These are phyloP conservation scores for Pseudogymnoascus sp. DNA, from an alignment of 2,329 filamentous ascomycete species.

Conservation along the genomic window DNA sequence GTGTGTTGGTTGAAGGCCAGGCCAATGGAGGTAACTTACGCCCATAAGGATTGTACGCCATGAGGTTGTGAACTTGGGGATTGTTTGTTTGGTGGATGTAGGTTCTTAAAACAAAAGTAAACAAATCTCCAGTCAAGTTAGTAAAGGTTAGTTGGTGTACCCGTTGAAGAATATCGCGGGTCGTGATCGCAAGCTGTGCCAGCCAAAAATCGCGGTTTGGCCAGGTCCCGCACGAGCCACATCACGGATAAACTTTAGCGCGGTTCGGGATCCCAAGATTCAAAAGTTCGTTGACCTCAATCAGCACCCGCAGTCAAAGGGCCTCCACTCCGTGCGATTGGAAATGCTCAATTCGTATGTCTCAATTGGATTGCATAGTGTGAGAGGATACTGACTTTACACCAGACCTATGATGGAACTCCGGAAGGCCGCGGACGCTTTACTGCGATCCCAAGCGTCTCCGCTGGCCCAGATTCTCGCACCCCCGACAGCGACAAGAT, in stretches of 20 bases:
- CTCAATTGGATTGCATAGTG: background rate
- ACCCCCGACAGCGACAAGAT: slow-evolving; percentile 20
- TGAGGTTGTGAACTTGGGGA: slow-evolving; percentile 12
- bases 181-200: background rate
- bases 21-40: slow-evolving; percentile 18
- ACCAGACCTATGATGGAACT: slow-evolving; percentile 26
- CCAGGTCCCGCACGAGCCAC: slow-evolving; percentile 4
- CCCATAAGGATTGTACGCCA: slow-evolving; percentile 31
- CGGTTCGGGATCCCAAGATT: slow-evolving; percentile 1
- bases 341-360: slow-evolving; percentile 10
- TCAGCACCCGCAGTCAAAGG: slow-evolving; percentile 4
- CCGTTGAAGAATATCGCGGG: background rate
- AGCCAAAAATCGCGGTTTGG: slow-evolving; percentile 4
- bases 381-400: background rate
- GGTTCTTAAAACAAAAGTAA: background rate
- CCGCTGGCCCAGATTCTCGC: slow-evolving; percentile 23
- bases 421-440: slow-evolving; percentile 25
- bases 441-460: slow-evolving; percentile 25
- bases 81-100: background rate
- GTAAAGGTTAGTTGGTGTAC: background rate
- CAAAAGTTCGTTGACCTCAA: slow-evolving; percentile 9
- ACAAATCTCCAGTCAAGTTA: background rate
- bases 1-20: background rate
- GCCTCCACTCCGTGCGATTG: slow-evolving; percentile 2
- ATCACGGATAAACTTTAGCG: slow-evolving; percentile 3